Percentiles rank a stretch among this genome's conserved stretches.
Conservation (phyloP, 2,329 filamentous ascomycete genomes). For the Penicillium sp. region DNA sequence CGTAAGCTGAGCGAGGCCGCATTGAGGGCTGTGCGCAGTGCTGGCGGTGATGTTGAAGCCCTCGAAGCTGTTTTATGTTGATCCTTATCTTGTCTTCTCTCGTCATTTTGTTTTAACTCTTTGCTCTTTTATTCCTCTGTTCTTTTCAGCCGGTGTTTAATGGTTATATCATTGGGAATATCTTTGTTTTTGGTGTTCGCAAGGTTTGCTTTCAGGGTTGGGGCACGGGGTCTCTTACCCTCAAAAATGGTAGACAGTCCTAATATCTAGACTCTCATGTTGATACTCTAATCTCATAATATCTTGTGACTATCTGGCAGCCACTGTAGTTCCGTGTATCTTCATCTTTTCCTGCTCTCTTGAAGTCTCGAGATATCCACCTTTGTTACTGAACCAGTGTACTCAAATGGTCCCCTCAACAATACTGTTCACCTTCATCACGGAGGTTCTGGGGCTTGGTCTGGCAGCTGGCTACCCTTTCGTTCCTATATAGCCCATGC, state of each 20-base stretch:
- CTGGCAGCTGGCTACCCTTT: not conserved
- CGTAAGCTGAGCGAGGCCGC: slow-evolving; percentile 45
- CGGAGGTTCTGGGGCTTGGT: not conserved
- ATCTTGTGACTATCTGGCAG: slow-evolving; percentile 10
- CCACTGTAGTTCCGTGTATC: not conserved
- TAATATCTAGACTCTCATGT: slow-evolving; percentile 23
- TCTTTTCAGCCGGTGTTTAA: slow-evolving; percentile 24
- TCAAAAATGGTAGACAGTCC: slow-evolving; percentile 23
- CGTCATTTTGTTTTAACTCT: slow-evolving; percentile 8
- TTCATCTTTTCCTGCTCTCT: not conserved
- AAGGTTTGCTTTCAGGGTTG: slow-evolving; percentile 11
- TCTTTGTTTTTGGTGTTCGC: slow-evolving; percentile 25
- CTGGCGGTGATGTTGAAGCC: slow-evolving; percentile 46
- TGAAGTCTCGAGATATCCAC: not conserved
- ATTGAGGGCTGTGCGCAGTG: slow-evolving; percentile 43
- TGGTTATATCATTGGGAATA: slow-evolving; percentile 26
- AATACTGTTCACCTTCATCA: not conserved
- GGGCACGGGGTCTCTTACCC: slow-evolving; percentile 10
- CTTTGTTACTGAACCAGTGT: not conserved
- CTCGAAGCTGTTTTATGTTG: slow-evolving; percentile 42
- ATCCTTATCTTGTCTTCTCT: slow-evolving; percentile 11
- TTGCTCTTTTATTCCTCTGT: slow-evolving; percentile 14
- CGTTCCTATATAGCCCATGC: not conserved
- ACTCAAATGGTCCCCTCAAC: not conserved
- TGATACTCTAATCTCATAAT: slow-evolving; percentile 17